Conservation (phyloP, 2,329 filamentous ascomycete species). For the Fusarium pseudocircinatum region DNA sequence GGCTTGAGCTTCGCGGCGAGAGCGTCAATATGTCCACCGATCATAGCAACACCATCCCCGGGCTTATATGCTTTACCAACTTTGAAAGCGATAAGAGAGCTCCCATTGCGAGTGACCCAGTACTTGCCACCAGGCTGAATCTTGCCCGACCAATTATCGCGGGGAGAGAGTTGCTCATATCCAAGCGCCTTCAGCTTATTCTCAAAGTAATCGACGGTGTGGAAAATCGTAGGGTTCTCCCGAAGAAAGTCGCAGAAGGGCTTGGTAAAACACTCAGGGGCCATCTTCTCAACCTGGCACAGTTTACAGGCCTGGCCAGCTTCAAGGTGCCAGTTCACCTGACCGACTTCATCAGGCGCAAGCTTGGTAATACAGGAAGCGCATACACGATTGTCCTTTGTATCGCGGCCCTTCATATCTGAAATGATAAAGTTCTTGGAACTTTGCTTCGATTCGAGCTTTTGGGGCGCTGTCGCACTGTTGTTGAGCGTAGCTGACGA, state of each 20-base stretch:
- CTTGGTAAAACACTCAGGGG: conserved; percentile 76
- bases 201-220: conserved; percentile 83
- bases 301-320: conserved; percentile 46
- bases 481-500: conserved; percentile 39
- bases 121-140: conserved; percentile 87
- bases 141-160: conserved; percentile 78
- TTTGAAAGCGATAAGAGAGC: conserved; percentile 84
- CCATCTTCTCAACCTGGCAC: conserved; percentile 52
- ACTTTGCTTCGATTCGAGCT: conserved; percentile 11
- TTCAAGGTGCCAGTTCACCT: conserved; percentile 47
- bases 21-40: conserved; percentile 93
- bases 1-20: conserved; percentile 92
- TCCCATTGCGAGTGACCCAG: conserved; percentile 86
- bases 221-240: conserved; percentile 92
- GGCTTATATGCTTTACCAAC: conserved; percentile 83
- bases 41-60: conserved; percentile 87
- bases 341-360: conserved; percentile 40
- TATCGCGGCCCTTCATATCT: conserved; percentile 52
- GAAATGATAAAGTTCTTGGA: conserved; percentile 60
- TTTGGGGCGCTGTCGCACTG: conserved; percentile 42
- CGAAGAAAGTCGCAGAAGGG: conserved; percentile 90
- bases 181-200: conserved; percentile 75
- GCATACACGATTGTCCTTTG: conserved; percentile 50
- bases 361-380: conserved; percentile 52
- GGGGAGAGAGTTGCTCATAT: conserved; percentile 80